Percentiles rank a stretch among this genome's conserved stretches.
phyloP scores from a whole-genome alignment of 2,329 filamentous ascomycete species.

The Colletotrichum tabaci region DNA sequence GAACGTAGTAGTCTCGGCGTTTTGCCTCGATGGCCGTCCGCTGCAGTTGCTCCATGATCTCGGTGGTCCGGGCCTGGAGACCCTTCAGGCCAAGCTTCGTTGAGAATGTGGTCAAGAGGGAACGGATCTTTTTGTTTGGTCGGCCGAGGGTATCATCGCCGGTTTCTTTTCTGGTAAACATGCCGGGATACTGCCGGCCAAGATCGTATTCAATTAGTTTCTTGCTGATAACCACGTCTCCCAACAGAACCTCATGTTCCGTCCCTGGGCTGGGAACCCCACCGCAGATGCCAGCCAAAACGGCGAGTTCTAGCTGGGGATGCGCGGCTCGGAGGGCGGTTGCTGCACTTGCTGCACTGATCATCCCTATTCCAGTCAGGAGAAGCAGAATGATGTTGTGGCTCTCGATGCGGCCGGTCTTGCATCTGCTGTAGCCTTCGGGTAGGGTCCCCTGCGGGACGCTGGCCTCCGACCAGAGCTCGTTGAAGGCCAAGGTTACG shows the following conservation, averaged over 20 bases:
- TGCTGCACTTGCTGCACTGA: conserved; percentile 46
- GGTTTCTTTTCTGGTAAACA: too few relatives aligned
- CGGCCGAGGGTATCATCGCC: too few relatives aligned
- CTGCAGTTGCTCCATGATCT: neutral
- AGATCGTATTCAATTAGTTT: conserved; percentile 50
- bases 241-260: conserved; percentile 45
- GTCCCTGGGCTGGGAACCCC: rapidly evolving
- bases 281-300: conserved; percentile 45
- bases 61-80: neutral
- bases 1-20: too few relatives aligned
- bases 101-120: too few relatives aligned
- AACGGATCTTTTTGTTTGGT: conserved; percentile 49
- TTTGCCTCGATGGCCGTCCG: neutral
- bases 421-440: conserved; percentile 50
- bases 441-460: conserved; percentile 44
- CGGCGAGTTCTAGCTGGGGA: conserved; percentile 48
- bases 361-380: conserved; percentile 49
- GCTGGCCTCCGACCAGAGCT: conserved; percentile 47
- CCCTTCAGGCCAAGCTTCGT: conserved; percentile 32
- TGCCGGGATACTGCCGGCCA: conserved; percentile 46
- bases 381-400: conserved; percentile 48
- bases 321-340: conserved; percentile 53
- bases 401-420: conserved; percentile 48
- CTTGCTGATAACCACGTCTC: conserved; percentile 53
- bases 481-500: neutral